A percentile compares a stretch with the other conserved stretches of the same genome.
phyloP scores from a whole-genome alignment of 331 rosid genomes.

The Stylosanthes scabra region DNA sequence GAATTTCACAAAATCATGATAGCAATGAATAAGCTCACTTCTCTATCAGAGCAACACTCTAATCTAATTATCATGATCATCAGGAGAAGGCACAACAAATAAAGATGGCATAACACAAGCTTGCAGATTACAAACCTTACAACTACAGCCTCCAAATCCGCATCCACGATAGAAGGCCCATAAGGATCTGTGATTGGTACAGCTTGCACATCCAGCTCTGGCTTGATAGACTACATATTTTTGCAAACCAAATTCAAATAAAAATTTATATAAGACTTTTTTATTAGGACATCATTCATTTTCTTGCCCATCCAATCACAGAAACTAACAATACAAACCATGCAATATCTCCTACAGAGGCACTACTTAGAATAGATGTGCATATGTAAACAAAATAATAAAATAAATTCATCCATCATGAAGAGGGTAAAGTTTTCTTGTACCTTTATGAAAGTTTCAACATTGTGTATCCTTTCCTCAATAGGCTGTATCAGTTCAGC shows the following conservation, averaged over 20 bases:
- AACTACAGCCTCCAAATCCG: constrained; percentile 84
- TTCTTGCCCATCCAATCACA: constrained; percentile 17
- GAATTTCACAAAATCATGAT: too few relatives aligned
- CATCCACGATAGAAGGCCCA: constrained; percentile 92
- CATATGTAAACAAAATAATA: constrained; percentile 25
- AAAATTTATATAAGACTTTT: neutral
- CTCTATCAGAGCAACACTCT: constrained; percentile 6
- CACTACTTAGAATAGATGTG: constrained; percentile 6
- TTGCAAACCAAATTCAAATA: constrained; percentile 16
- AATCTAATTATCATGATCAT: constrained; percentile 2
- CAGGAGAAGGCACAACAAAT: constrained; percentile 13
- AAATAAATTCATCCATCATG: constrained; percentile 18
- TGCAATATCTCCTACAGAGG: constrained; percentile 24
- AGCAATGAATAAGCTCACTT: constrained; percentile 2
- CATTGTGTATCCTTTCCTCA: constrained; percentile 70
- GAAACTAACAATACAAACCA: constrained; percentile 18
- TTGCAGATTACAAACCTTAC: constrained; percentile 69
- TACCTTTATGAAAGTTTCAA: constrained; percentile 84
- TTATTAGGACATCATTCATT: constrained; percentile 8
- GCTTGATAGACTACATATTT: constrained; percentile 79
- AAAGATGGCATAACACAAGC: constrained; percentile 12
- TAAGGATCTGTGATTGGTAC: constrained; percentile 88
- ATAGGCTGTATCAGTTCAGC: constrained; percentile 82
- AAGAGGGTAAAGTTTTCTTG: constrained; percentile 15
- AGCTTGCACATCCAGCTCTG: constrained; percentile 70